Base-by-base conservation (phyloP, 305 asterid genomes). In the Fraxinus sp. region DNA sequence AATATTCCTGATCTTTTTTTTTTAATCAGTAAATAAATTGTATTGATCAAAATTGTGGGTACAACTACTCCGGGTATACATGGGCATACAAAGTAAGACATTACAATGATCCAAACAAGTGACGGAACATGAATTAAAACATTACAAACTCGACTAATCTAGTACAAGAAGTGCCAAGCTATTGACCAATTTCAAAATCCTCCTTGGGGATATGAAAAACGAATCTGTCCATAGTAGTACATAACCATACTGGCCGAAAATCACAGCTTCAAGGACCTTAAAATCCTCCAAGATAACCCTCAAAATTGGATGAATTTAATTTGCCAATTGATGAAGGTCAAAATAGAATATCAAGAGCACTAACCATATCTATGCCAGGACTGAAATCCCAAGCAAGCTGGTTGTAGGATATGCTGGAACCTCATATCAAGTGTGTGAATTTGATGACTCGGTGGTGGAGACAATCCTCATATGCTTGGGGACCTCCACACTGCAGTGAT, bases 1-100 rank as follows among this genome's bases (percentile, higher is more conserved):
- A 20, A 73, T 80, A 72, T 18, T 77, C 79, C 41, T 57, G n/a
- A 79, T 59, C 76, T 44, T 14, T 49, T 3, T 46, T 52, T 52
- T 52, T 52, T 52, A 0, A 4, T 49, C 59, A 7, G 64, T 52
- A 52, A 52, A 52, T 52, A 52, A 52, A 52, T 52, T 49, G 62
- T 49, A 49, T 49, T 49, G 62, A 52, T 52, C 22, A 52, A 52
- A 55, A n/a, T 55, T 57, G 66, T 18, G 66, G 66, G 4, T 6
- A 57, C 66, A 57, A 55, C 24, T 55, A 55, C 64, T 55, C 22
- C 64, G 9, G 24, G 24, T n/a, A 55, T 55, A 16, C 22, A 5
- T 1, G 64, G 22, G 8, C 64, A 55, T 55, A n/a, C 9, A n/a
- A 55, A 55, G 62, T 14, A 49, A 49, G 62, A 14, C 22, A 14